Evolutionary conservation across 352 stramenopile genomes (phyloP).

Genomic region (Phytophthora boehmeriae): DNA sequence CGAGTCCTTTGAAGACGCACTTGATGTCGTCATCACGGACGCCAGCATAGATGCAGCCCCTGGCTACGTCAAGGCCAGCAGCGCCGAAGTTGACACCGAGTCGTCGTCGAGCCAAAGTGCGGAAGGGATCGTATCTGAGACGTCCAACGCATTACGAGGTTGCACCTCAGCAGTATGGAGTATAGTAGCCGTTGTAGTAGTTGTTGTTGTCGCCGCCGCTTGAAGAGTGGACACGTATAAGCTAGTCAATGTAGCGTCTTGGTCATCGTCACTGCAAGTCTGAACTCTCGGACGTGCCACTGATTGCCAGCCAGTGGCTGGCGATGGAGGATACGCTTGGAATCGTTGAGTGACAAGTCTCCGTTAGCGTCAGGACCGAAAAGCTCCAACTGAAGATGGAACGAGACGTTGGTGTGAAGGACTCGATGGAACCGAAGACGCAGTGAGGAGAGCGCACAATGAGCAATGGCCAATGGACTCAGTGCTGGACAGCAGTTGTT

Average conservation of each 20-base stretch:
- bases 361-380: no score
- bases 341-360: slow-evolving; percentile 11
- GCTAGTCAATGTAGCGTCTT: slow-evolving; percentile 4
- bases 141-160: slow-evolving; percentile 9
- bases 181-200: slow-evolving; percentile 22
- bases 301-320: slow-evolving; percentile 12
- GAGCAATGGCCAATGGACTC: no score
- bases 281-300: slow-evolving; percentile 2
- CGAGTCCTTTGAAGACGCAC: slow-evolving; percentile 31
- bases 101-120: slow-evolving; percentile 6
- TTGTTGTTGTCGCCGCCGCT: slow-evolving; percentile 17
- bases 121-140: slow-evolving; percentile 10
- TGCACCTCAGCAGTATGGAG: slow-evolving; percentile 20
- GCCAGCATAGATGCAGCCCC: slow-evolving; percentile 21
- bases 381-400: no score
- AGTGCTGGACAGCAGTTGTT: not conserved
- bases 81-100: not conserved
- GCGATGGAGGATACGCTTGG: slow-evolving; percentile 18
- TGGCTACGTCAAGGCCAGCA: slow-evolving; percentile 25
- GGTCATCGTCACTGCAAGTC: slow-evolving; percentile 2
- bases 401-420: no score
- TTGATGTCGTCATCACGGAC: slow-evolving; percentile 29
- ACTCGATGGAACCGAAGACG: no score
- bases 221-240: slow-evolving; percentile 9
- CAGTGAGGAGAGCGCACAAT: no score